Evolutionary conservation across 768 basidiomycete genomes (phyloP).

Genomic region (Leccinum obscurum): DNA sequence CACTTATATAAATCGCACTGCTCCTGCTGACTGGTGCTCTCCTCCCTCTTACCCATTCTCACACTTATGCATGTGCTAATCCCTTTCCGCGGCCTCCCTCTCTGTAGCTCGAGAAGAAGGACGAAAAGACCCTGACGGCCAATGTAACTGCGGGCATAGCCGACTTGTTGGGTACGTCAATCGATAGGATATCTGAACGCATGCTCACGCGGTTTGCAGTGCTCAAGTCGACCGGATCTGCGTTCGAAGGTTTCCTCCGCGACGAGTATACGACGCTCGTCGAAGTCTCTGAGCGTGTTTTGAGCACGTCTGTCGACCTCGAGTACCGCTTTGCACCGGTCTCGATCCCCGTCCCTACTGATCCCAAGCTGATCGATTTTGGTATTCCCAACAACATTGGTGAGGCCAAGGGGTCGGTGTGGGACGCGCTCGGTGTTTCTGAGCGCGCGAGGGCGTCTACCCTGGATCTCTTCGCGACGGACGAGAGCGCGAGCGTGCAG

Average conservation of each 20-base stretch:
- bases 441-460: slow-evolving; percentile 60
- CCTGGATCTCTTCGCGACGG: slow-evolving; percentile 77
- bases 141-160: slow-evolving; percentile 66
- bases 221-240: slow-evolving; percentile 86
- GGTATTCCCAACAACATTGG: slow-evolving; percentile 35
- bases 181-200: background rate
- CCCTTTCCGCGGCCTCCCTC: background rate
- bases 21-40: background rate
- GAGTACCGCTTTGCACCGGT: slow-evolving; percentile 62
- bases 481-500: slow-evolving; percentile 93
- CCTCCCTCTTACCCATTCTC: background rate
- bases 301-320: slow-evolving; percentile 86
- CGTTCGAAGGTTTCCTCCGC: slow-evolving; percentile 76
- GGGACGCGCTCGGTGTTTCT: slow-evolving; percentile 58
- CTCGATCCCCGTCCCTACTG: slow-evolving; percentile 45
- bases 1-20: slow-evolving; percentile 16
- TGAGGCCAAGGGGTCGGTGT: slow-evolving; percentile 48
- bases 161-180: slow-evolving; percentile 73
- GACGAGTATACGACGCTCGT: slow-evolving; percentile 89
- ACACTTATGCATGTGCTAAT: background rate
- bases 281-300: slow-evolving; percentile 85
- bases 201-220: slow-evolving; percentile 43
- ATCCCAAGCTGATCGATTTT: slow-evolving; percentile 55
- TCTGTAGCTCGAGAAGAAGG: slow-evolving; percentile 63
- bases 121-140: slow-evolving; percentile 62